Percentiles rank a stretch among this genome's conserved stretches.
These are phyloP conservation scores for Erucastrum elatum DNA, from an alignment of 345 rosid species.

Conservation along the genomic window DNA sequence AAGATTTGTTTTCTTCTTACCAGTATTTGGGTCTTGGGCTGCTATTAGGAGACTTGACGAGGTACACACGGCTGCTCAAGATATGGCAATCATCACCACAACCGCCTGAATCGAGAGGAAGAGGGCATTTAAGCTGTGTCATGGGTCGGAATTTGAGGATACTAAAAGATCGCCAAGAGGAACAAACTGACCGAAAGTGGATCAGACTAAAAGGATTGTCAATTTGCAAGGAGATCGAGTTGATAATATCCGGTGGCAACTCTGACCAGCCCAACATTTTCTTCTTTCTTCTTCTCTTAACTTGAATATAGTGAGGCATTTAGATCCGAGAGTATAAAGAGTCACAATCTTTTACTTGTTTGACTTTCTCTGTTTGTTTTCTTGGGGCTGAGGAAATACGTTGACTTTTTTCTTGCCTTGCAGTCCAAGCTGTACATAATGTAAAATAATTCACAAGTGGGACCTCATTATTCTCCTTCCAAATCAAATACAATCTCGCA, in stretches of 20 bases:
- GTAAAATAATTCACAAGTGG: background rate
- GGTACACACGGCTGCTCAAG: slow-evolving; percentile 12
- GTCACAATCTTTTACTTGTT: too few relatives aligned
- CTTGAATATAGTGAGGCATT: too few relatives aligned
- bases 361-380: too few relatives aligned
- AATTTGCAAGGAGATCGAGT: slow-evolving; percentile 7
- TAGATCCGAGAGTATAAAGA: too few relatives aligned
- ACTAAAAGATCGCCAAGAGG: slow-evolving; percentile 32
- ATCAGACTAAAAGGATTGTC: slow-evolving; percentile 27
- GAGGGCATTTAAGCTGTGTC: background rate
- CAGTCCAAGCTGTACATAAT: background rate
- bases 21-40: background rate
- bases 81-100: slow-evolving; percentile 13
- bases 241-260: slow-evolving; percentile 34
- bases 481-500: background rate
- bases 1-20: background rate
- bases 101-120: background rate
- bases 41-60: background rate
- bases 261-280: slow-evolving; percentile 28
- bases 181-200: slow-evolving; percentile 41
- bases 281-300: background rate
- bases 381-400: too few relatives aligned
- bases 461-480: too few relatives aligned
- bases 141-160: background rate
- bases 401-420: background rate